Evolutionary conservation across 192 early-diverging fungal genomes (phyloP).

Genomic region (Gonapodya prolifera): DNA sequence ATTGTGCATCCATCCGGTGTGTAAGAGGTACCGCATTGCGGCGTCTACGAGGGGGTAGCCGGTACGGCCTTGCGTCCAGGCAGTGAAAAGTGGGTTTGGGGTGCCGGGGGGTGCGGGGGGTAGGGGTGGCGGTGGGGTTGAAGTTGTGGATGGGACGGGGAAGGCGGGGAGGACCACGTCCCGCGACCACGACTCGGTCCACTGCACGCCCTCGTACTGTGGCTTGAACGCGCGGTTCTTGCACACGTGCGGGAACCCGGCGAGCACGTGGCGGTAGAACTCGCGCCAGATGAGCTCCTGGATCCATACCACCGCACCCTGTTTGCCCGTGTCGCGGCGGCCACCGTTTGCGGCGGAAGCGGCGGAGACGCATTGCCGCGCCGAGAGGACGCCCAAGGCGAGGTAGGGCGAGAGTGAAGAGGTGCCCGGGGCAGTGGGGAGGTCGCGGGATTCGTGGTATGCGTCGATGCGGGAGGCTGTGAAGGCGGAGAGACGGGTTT

Average conservation of each 20-base stretch:
- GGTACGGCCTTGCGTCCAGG: constrained; percentile 52
- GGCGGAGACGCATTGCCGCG: constrained; percentile 32
- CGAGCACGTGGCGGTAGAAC: constrained; percentile 45
- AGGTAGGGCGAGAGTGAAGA: constrained; percentile 33
- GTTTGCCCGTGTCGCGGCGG: constrained; percentile 32
- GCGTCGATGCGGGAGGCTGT: constrained; percentile 5
- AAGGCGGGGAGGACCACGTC: too few relatives aligned
- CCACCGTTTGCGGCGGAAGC: constrained; percentile 29
- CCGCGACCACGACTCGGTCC: constrained; percentile 29
- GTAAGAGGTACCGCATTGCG: constrained; percentile 46
- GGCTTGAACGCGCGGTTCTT: constrained; percentile 42
- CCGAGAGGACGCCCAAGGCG: constrained; percentile 31
- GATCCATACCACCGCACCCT: constrained; percentile 42
- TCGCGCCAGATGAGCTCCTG: constrained; percentile 51
- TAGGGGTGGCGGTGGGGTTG: too few relatives aligned
- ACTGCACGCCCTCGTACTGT: constrained; percentile 31
- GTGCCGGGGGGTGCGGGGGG: too few relatives aligned
- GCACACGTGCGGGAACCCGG: constrained; percentile 41
- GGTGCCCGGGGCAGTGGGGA: constrained; percentile 6
- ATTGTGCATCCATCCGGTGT: constrained; percentile 50
- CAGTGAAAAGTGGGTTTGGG: too few relatives aligned
- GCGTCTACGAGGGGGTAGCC: constrained; percentile 56
- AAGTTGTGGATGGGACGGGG: too few relatives aligned
- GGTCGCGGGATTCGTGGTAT: constrained; percentile 34
- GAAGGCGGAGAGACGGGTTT: constrained; percentile 17